phyloP scores from a whole-genome alignment of 768 basidiomycete genomes.

The Kwoniella dendrophila region DNA sequence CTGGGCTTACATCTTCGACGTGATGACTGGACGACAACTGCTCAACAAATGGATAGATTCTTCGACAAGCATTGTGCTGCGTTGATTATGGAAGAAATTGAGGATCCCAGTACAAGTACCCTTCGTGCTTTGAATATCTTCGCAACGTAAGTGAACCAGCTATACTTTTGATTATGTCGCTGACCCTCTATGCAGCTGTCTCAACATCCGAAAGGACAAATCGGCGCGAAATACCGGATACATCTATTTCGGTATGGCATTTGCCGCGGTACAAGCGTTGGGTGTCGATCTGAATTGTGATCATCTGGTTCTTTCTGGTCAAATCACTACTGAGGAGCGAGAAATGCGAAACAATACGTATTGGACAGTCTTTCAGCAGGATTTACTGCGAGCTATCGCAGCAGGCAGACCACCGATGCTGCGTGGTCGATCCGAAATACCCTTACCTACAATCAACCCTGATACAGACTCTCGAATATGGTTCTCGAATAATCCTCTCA shows the following conservation, averaged over 20 bases:
- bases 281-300: not conserved
- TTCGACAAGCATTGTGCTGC: not conserved
- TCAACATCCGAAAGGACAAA: constrained; percentile 1
- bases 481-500: too few species aligned
- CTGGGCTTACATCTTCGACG: not conserved
- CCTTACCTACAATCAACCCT: not conserved
- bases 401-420: constrained; percentile 5
- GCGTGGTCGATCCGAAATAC: constrained; percentile 1
- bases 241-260: constrained; percentile 3
- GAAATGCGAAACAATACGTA: constrained; percentile 2
- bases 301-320: not conserved
- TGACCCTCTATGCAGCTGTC: not conserved
- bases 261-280: constrained; percentile 3
- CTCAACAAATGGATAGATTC: not conserved
- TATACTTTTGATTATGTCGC: not conserved
- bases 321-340: not conserved
- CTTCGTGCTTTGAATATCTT: constrained; percentile 4
- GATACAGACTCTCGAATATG: too few species aligned
- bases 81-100: not conserved
- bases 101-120: not conserved
- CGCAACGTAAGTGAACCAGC: not conserved
- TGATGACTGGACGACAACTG: constrained; percentile 1
- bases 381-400: constrained; percentile 2
- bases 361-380: not conserved
- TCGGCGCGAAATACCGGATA: constrained; percentile 6